Conservation (phyloP, 1,139 yeast genomes). For the Pichia kudriavzevii region DNA sequence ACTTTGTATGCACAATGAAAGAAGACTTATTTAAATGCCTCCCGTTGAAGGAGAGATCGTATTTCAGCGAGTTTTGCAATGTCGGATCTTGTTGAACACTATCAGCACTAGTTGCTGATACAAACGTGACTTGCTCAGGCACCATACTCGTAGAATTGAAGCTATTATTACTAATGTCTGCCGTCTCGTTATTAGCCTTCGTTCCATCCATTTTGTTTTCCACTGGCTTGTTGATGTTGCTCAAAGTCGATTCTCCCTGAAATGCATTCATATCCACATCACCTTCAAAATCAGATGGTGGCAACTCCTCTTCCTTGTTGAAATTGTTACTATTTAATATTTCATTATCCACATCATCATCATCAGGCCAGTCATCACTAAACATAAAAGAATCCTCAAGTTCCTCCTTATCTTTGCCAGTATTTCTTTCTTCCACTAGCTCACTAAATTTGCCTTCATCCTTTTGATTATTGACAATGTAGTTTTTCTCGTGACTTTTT, state of each 20-base stretch:
- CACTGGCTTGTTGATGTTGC: neutral
- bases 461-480: too few relatives aligned
- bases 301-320: slow-evolving; percentile 9
- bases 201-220: neutral
- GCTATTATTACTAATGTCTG: too few relatives aligned
- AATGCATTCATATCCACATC: slow-evolving; percentile 15
- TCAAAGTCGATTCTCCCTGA: neutral
- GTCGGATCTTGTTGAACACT: slow-evolving; percentile 40
- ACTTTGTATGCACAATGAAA: slow-evolving; percentile 49
- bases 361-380: slow-evolving; percentile 52
- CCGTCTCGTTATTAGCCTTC: slow-evolving; percentile 1
- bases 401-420: slow-evolving; percentile 5
- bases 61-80: slow-evolving; percentile 29
- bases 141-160: slow-evolving; percentile 13
- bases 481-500: too few relatives aligned
- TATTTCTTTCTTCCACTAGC: neutral
- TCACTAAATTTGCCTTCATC: slow-evolving; percentile 8
- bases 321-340: slow-evolving; percentile 4
- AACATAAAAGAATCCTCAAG: slow-evolving; percentile 57
- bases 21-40: slow-evolving; percentile 40
- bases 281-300: slow-evolving; percentile 23
- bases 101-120: slow-evolving; percentile 53
- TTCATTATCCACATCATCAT: slow-evolving; percentile 18
- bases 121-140: slow-evolving; percentile 37
- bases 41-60: slow-evolving; percentile 44